phyloP scores from a whole-genome alignment of 208 protist species.

The Tritrichomonas foetus region DNA sequence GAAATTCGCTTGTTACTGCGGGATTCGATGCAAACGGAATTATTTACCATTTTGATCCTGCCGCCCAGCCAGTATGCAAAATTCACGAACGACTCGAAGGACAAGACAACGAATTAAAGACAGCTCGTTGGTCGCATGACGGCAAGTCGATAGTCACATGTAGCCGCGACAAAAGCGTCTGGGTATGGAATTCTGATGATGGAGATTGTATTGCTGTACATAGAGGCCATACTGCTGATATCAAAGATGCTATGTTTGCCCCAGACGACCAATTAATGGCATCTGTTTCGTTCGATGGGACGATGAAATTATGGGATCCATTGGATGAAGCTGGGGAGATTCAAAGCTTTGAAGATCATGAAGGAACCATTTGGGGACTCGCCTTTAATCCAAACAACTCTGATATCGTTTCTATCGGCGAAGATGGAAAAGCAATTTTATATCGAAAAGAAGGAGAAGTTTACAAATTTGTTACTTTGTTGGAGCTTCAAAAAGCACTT shows the following conservation, averaged over 20 bases:
- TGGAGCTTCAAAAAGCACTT: not conserved
- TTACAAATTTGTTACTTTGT: not conserved
- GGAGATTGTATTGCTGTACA: not conserved
- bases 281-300: slow-evolving; percentile 30
- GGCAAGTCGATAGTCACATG: not conserved
- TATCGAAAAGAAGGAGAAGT: not conserved
- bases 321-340: not conserved
- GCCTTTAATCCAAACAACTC: not conserved
- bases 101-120: slow-evolving; percentile 5
- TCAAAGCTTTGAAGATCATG: not conserved
- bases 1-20: not conserved
- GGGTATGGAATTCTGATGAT: not conserved
- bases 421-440: slow-evolving; percentile 15
- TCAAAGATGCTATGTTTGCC: slow-evolving; percentile 10
- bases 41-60: not conserved
- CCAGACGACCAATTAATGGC: not conserved
- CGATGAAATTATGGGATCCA: not conserved
- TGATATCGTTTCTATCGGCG: not conserved
- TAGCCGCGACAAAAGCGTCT: not conserved
- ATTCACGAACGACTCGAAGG: not conserved
- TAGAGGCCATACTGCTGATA: not conserved
- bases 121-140: not conserved
- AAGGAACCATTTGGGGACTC: not conserved
- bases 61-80: too few species aligned
- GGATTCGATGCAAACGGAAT: not conserved